Conservation (phyloP, 495 filamentous ascomycete species). For the Polyplosphaeria fusca region DNA sequence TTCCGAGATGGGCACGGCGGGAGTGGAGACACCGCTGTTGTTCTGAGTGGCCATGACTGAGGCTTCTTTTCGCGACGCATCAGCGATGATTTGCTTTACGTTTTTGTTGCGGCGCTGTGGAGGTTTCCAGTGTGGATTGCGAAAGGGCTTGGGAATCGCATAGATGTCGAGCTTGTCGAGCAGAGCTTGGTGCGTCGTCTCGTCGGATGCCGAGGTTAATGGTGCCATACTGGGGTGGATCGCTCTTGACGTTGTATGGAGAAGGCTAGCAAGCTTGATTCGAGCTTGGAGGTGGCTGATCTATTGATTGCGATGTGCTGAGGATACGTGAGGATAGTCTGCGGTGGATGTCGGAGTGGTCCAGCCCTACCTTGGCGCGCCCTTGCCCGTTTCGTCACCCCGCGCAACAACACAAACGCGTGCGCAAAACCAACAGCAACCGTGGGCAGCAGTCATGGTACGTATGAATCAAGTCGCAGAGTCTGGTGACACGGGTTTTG, state of each 20-base stretch:
- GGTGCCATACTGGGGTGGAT: conserved; percentile 44
- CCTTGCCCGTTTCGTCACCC: conserved; percentile 2
- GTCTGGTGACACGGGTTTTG: conserved; percentile 1
- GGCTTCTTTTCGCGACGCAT: conserved; percentile 78
- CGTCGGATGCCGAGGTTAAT: conserved; percentile 43
- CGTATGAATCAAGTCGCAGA: background rate
- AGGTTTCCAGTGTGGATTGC: conserved; percentile 82
- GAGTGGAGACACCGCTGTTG: conserved; percentile 77
- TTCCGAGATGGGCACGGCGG: conserved; percentile 48
- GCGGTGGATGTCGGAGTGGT: background rate
- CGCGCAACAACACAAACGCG: conserved; percentile 12
- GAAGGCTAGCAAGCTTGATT: too few species aligned
- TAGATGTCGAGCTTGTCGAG: conserved; percentile 88
- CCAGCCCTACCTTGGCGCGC: conserved; percentile 19
- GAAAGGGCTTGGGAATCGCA: conserved; percentile 75
- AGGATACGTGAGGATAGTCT: background rate
- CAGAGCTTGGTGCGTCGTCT: conserved; percentile 47
- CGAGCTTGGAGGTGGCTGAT: too few species aligned
- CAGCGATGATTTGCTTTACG: conserved; percentile 92
- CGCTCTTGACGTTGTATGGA: too few species aligned
- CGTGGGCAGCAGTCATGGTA: conserved; percentile 5
- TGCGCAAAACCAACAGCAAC: background rate
- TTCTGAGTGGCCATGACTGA: conserved; percentile 72
- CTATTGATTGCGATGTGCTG: too few species aligned
- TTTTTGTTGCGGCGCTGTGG: conserved; percentile 96